These are phyloP conservation scores for Sordariomycetes sp. DNA, from an alignment of 2,329 filamentous ascomycete genomes.

Conservation along the genomic window DNA sequence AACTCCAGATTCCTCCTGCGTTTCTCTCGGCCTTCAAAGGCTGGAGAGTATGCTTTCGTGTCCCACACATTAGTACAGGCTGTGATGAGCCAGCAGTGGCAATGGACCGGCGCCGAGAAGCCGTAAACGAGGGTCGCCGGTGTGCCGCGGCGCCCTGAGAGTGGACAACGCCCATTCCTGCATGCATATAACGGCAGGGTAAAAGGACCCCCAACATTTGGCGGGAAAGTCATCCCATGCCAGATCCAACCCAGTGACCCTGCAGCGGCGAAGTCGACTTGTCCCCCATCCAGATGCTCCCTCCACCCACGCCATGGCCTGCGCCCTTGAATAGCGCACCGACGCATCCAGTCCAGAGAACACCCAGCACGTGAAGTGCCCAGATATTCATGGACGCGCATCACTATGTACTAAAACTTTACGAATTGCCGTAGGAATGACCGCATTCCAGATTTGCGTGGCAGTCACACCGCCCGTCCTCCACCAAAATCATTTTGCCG, in stretches of 20 bases:
- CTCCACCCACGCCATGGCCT: background rate
- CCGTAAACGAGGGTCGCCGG: too few species aligned
- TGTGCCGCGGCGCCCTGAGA: too few species aligned
- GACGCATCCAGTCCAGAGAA: background rate
- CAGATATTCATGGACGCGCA: conserved; percentile 1
- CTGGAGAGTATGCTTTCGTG: too few species aligned
- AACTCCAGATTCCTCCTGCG: too few species aligned
- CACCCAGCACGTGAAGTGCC: background rate
- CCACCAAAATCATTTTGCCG: background rate
- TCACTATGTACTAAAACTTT: conserved; percentile 7
- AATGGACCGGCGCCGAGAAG: too few species aligned
- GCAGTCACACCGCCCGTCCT: background rate
- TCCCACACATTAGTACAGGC: too few species aligned
- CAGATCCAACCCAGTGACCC: background rate
- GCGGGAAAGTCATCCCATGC: background rate
- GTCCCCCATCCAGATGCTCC: background rate
- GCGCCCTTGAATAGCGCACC: background rate
- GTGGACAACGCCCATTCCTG: too few species aligned
- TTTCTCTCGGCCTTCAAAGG: too few species aligned
- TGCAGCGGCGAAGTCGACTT: background rate
- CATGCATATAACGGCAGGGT: too few species aligned
- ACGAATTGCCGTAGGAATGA: background rate
- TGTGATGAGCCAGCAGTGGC: too few species aligned
- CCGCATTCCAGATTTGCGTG: background rate
- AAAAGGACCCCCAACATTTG: background rate